These are phyloP conservation scores for Acer saccharum DNA, from an alignment of 345 rosid species.

Conservation along the genomic window DNA sequence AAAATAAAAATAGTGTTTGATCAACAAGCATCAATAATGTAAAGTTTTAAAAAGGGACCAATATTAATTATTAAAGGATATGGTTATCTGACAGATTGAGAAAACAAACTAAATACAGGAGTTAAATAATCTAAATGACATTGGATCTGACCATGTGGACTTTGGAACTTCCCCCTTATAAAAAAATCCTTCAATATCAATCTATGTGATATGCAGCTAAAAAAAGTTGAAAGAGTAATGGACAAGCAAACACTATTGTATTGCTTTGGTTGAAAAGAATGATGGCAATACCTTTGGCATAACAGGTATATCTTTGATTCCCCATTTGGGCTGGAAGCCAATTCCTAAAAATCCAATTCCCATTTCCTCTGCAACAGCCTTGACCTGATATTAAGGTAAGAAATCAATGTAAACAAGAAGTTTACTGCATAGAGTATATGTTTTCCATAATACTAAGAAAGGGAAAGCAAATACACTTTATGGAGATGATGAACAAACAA, in stretches of 20 bases:
- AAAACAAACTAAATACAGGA: background rate
- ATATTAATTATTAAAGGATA: background rate
- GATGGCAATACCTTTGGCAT: slow-evolving; percentile 87
- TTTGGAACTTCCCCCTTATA: background rate
- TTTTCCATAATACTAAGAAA: background rate
- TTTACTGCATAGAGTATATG: background rate
- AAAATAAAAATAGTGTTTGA: slow-evolving; percentile 1
- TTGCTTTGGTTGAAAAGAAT: background rate
- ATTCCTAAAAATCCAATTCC: slow-evolving; percentile 98
- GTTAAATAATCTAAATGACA: background rate
- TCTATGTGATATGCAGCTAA: background rate
- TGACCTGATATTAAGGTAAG: slow-evolving; percentile 54
- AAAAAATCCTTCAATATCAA: background rate
- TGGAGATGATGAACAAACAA: background rate
- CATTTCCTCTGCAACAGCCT: slow-evolving; percentile 99
- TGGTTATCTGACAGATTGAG: background rate
- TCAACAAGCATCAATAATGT: background rate
- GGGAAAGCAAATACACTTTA: background rate
- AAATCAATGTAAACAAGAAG: background rate
- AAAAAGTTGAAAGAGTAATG: background rate
- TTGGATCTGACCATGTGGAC: background rate
- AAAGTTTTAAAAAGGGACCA: background rate
- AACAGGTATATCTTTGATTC: slow-evolving; percentile 78
- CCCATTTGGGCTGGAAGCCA: slow-evolving; percentile 98
- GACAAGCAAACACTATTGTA: slow-evolving; percentile 1